phyloP scores from a whole-genome alignment of 805 yeast genomes.

The Ogataea degrootiae region DNA sequence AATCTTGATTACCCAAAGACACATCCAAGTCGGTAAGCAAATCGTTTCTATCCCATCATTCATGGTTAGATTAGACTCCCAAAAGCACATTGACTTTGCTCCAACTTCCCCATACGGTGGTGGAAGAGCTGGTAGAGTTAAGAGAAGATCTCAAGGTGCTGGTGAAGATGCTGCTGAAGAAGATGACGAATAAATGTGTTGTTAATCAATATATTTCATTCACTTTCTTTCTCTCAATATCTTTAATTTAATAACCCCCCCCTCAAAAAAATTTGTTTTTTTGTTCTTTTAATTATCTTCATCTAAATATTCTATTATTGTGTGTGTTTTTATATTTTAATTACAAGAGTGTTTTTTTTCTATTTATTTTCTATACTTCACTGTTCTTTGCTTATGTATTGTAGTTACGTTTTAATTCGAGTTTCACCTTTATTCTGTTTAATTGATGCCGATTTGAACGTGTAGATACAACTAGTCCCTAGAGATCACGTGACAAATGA shows the following conservation, averaged over 20 bases:
- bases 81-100: constrained; percentile 99
- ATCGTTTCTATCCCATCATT: constrained; percentile 97
- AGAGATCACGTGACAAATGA: too few relatives aligned
- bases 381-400: neutral
- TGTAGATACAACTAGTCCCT: too few relatives aligned
- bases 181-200: constrained; percentile 38
- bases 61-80: constrained; percentile 99
- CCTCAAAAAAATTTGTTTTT: constrained; percentile 2
- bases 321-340: neutral
- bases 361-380: neutral
- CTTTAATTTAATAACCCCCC: constrained; percentile 5
- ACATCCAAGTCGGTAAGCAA: constrained; percentile 99
- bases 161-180: constrained; percentile 72
- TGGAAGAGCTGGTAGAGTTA: constrained; percentile 99
- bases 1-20: constrained; percentile 97
- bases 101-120: constrained; percentile 99
- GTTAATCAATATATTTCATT: constrained; percentile 4
- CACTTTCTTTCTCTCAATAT: constrained; percentile 1
- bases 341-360: constrained; percentile 4
- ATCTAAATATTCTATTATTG: neutral
- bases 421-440: neutral
- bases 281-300: constrained; percentile 1
- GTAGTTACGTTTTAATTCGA: constrained; percentile 1
- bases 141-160: constrained; percentile 82
- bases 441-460: neutral